A percentile compares a stretch with the other conserved stretches of the same genome.
Conservation (phyloP, 2,329 filamentous ascomycete genomes). For the Colletotrichum sp. region DNA sequence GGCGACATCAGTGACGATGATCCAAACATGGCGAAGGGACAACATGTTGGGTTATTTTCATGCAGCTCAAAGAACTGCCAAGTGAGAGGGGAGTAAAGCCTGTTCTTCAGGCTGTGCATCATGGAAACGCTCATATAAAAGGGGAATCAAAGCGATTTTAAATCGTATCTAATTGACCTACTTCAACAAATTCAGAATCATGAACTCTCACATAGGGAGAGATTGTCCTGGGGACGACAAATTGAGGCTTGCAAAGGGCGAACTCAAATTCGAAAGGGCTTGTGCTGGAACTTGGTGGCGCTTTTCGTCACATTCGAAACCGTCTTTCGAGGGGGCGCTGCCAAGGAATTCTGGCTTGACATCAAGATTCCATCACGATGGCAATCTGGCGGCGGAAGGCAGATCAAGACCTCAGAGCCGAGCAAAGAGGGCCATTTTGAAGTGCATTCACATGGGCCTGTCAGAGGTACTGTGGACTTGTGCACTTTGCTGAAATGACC, state of each 20-base stretch:
- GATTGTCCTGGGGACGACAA: neutral
- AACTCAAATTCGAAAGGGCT: neutral
- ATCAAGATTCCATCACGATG: neutral
- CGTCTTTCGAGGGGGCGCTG: neutral
- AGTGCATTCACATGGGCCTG: too few species aligned
- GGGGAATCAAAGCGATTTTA: neutral
- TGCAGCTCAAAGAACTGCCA: neutral
- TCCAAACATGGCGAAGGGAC: neutral
- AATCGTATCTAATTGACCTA: neutral
- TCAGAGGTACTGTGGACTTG: too few species aligned
- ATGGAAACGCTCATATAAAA: neutral
- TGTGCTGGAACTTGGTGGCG: neutral
- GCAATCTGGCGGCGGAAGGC: accelerated
- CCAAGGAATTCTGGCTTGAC: neutral
- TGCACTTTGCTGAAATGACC: neutral
- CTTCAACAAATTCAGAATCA: too few species aligned
- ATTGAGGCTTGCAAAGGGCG: neutral
- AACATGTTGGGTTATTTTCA: neutral
- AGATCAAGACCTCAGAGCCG: neutral
- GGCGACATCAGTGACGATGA: neutral
- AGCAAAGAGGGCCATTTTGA: too few species aligned
- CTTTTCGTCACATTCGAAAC: neutral
- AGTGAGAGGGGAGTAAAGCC: neutral
- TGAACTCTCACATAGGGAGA: too few species aligned
- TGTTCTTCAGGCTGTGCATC: neutral